Evolutionary conservation across 352 stramenopile genomes (phyloP), one percentile per base, ranked within the genome.

Genomic region (Pythium scleroteichum): DNA sequence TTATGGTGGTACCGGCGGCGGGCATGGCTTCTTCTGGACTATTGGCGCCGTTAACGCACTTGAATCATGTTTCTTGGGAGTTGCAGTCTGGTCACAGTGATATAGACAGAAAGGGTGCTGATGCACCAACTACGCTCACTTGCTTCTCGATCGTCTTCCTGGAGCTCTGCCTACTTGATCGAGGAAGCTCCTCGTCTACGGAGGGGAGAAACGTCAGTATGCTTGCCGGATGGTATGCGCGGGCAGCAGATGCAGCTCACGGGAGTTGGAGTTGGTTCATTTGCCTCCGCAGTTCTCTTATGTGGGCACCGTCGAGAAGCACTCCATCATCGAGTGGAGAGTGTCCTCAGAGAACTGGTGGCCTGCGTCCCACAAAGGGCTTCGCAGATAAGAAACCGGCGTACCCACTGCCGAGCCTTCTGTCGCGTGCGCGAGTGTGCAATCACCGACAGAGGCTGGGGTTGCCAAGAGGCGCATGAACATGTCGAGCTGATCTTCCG

Each of bases 301-400:
- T n/a, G 61, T 59, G 33, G 52, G 48, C 52, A 68, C 60, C 24
- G 52, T 40, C 14, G 60, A 62, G 61, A 68, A 64, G 40, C 33
- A 57, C 32, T 69, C 62, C 48, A 63, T 22, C 62, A 69, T 64
- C 24, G 62, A 61, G 35, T 45, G 27, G 42, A 69, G 39, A 48
- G 45, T 69, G 48, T 69, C 62, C 41, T 64, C 54, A 1, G 62
- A 69, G 41, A 69, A 69, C 44, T 69, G 32, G 47, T 41, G 41
- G n/a, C 49, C 38, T 17, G 27, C 42, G 38, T 56, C 41, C 32
- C 47, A 53, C 41, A 14, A 8, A 7, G 54, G 19, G 3, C 41
- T 46, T n/a, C 52, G 23, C 52, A 53, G 16, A 42, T 32, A 53
- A 9, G 47, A 42, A 19, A 27, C 27, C 7, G n/a, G 10, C 10